Evolutionary conservation across 768 basidiomycete species (phyloP), one percentile per base, ranked within the genome.

Genomic region (Suillus paluster): DNA sequence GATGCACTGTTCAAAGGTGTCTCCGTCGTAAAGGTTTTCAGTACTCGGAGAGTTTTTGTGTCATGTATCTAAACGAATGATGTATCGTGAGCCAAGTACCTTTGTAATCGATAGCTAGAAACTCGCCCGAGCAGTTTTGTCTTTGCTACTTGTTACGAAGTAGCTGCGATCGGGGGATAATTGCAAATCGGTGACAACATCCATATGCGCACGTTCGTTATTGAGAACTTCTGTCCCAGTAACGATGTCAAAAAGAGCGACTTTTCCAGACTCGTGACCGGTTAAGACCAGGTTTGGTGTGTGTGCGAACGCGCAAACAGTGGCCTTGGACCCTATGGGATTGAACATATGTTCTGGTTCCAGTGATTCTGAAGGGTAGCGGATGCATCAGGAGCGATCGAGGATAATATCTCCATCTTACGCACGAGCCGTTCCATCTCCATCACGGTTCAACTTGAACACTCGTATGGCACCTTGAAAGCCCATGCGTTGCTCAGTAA

Each of bases 401-500:
- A 33, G 8, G 15, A 44, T n/a, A 17, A 42, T 21, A 36, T 23
- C 42, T n/a, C 42, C n/a, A 21, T 48, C 25, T 33, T n/a, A 65
- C 94, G 66, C 69, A 97, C 95, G 96, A 63, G 89, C 78, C 49
- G 86, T 85, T 25, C 88, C 90, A 71, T 97, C 94, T 9, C 85
- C 88, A 30, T 92, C 90, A 45, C 88, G 80, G 79, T 94, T 93
- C 71, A 99, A 86, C 64, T 87, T 77, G 74, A 96, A 99, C 55
- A 98, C 90, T 27, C 95, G 86, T 70, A 99, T 92, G 25, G 95
- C 90, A 67, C 94, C 92, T 70, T 93, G 91, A 76, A 86, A 78
- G 1, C 97, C 97, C 92, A 95, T 95, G 59, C 97, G 90, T 78
- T 97, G 95, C 77, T 99, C 97, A 2, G 97, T 99, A 68, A 98